Evolutionary conservation across 2,329 filamentous ascomycete genomes (phyloP), one percentile per base, ranked within the genome.

Genomic region (Fusarium nygamai): DNA sequence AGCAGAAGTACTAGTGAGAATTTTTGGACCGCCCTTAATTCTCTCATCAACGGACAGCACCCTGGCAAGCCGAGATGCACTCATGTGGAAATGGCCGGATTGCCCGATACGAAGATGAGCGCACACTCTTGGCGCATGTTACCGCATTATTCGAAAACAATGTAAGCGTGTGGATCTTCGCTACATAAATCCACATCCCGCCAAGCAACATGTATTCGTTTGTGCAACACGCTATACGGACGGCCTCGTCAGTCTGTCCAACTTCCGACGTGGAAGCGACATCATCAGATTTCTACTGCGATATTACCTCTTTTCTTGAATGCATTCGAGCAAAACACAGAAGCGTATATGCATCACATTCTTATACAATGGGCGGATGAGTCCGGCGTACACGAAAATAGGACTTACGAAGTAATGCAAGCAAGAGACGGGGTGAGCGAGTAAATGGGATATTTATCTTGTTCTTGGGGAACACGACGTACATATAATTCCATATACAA

Each of bases 401-500:
- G 70, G 70, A 64, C 60, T 71, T 48, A 71, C 58, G 73, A 75
- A 69, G 62, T 75, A 75, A 75, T 75, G 72, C 65, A 59, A 57
- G 69, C 65, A 69, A 41, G 53, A 53, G 34, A 71, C 47, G 44
- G 51, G 51, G 59, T 17, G 36, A 62, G 44, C 47, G 41, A 63
- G 50, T n/a, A 29, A 53, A 69, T 39, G 57, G 46, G 59, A 67
- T 53, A 68, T 50, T 16, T 14, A 64, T 61, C 62, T 71, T 67
- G 58, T 59, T 68, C 20, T 56, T 47, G 36, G 62, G 56, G 56
- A 65, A 60, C 50, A 43, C n/a, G 29, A 51, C 58, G 64, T 73
- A 73, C 46, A 74, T 71, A 75, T 72, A 61, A 57, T 75, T 41
- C 58, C 47, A 75, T 71, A 73, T 58, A 72, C 61, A 75, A 71